Conservation (phyloP, 2,329 filamentous ascomycete species). For the Phialophora verrucosa region DNA sequence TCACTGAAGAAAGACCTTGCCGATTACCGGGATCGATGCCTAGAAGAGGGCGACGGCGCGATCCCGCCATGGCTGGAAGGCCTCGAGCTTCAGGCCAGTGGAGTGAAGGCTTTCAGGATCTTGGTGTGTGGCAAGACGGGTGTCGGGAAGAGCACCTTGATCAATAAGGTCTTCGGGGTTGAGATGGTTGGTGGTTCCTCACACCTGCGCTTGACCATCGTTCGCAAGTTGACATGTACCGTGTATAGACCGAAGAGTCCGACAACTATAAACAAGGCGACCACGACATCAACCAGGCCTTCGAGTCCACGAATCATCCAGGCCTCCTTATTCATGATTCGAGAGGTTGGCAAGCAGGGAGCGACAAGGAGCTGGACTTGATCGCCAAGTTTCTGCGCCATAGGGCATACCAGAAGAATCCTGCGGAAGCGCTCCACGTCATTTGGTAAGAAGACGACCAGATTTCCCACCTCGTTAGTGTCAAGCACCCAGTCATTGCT, state of each 20-base stretch:
- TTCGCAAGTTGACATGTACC: constrained; percentile 9
- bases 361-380: constrained; percentile 43
- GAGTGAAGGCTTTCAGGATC: constrained; percentile 43
- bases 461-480: neutral
- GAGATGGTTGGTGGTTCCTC: constrained; percentile 37
- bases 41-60: constrained; percentile 39
- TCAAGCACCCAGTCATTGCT: neutral
- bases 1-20: constrained; percentile 31
- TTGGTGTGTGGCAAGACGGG: constrained; percentile 46
- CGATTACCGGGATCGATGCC: constrained; percentile 38
- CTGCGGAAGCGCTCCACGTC: constrained; percentile 43
- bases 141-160: constrained; percentile 44
- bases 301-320: constrained; percentile 43
- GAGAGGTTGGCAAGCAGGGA: constrained; percentile 45
- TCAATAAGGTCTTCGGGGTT: constrained; percentile 45
- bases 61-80: constrained; percentile 42
- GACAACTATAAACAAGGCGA: constrained; percentile 40
- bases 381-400: constrained; percentile 43
- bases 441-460: constrained; percentile 40
- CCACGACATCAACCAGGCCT: constrained; percentile 44
- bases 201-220: constrained; percentile 38
- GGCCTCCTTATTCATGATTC: constrained; percentile 47
- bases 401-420: constrained; percentile 41
- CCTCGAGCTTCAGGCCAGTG: constrained; percentile 37
- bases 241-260: constrained; percentile 38